Evolutionary conservation across 352 stramenopile genomes (phyloP).

Genomic region (Phytophthora hibernalis): DNA sequence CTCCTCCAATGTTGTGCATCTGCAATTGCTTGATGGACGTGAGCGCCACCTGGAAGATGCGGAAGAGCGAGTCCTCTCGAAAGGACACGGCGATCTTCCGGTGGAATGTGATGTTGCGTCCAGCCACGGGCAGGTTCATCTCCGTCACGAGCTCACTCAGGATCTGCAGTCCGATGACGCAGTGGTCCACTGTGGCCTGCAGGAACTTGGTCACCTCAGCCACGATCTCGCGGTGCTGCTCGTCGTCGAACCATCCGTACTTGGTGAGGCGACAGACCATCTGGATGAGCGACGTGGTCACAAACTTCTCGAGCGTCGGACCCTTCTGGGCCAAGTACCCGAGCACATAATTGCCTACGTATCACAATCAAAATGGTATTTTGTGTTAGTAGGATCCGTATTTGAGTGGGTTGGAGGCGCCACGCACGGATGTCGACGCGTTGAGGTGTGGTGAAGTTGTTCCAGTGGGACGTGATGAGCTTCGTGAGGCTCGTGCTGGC

Average conservation of each 20-base stretch:
- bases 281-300: constrained; percentile 96
- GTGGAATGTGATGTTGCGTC: constrained; percentile 97
- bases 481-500: constrained; percentile 97
- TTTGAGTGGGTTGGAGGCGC: too few species aligned
- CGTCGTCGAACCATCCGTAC: constrained; percentile 99
- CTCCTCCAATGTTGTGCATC: constrained; percentile 85
- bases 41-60: constrained; percentile 96
- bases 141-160: constrained; percentile 98
- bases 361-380: constrained; percentile 40
- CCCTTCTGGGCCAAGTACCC: constrained; percentile 97
- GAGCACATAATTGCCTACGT: constrained; percentile 96
- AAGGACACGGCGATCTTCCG: constrained; percentile 98
- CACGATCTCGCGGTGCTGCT: constrained; percentile 96
- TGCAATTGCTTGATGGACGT: constrained; percentile 97
- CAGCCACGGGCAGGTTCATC: constrained; percentile 95
- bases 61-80: constrained; percentile 95
- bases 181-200: constrained; percentile 97
- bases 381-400: neutral
- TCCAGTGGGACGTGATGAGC: constrained; percentile 98
- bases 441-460: constrained; percentile 87
- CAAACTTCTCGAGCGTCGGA: constrained; percentile 94
- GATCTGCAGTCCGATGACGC: constrained; percentile 98
- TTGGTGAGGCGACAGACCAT: constrained; percentile 98
- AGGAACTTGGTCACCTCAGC: constrained; percentile 98
- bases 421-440: constrained; percentile 94